Base-by-base conservation (phyloP, 163 green algal species). In the Scenedesmus sp. region DNA sequence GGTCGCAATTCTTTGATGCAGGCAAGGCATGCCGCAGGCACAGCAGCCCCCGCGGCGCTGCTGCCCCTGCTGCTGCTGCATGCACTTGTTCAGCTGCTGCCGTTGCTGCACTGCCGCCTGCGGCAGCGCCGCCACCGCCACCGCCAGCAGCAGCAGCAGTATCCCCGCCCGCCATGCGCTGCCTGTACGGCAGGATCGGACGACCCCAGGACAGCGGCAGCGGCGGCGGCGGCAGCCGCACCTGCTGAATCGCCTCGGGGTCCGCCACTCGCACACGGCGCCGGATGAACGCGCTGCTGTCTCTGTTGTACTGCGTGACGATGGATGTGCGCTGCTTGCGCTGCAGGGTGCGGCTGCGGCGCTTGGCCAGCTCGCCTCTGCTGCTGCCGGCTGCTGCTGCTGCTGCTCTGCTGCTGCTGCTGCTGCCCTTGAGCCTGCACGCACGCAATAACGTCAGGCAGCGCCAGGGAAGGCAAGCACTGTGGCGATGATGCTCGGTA, bases 181-280 rank as follows among this genome's bases (percentile, higher is more conserved):
- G 72, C 35, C 56, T 30, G 40, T 73, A 98, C 10, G 96, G 96
- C 87, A 87, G 61, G 24, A 99, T 94, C 0, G 93, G 95, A 65
- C 95, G 93, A 24, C 97, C 96, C 97, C 97, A 99, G 0, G 97
- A 96, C 46, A 97, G 85, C 0, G 97, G 97, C 26, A 99, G 93
- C 0, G 97, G 96, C 20, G 94, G 80, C 26, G 89, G 85, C 33
- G 96, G 96, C 70, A 98, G 68, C 16, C 94, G 91, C 51, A 97
- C 68, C 76, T 95, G 93, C 44, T 93, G 49, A 15, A 97, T 84
- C 0, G 93, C 95, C 22, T 95, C 92, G 0, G 88, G 85, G 44
- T 95, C 94, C 0, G 35, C 44, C 0, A 91, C 91, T 3, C 81
- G 79, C 81, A 85, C 83, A 51, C 88, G 81, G 26, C 88, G 65